Evolutionary conservation across 495 filamentous ascomycete species (phyloP).

Genomic region (Penicillium dipodomyicola): DNA sequence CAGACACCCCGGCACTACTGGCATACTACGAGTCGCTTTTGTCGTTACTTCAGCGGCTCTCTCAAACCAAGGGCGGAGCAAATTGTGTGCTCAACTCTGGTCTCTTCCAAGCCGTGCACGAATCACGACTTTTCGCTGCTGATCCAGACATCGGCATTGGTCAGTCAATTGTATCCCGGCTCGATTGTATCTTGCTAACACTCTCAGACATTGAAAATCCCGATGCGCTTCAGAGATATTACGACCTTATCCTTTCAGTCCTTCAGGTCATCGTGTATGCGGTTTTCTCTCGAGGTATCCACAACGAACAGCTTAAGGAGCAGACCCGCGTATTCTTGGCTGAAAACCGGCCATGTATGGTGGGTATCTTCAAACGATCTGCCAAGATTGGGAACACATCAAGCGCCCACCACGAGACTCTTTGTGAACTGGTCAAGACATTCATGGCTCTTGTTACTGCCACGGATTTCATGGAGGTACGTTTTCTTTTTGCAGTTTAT

Average conservation of each 20-base stretch:
- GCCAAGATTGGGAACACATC: conserved; percentile 65
- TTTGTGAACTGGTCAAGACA: conserved; percentile 58
- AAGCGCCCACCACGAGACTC: conserved; percentile 37
- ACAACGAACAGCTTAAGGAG: conserved; percentile 72
- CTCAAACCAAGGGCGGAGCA: conserved; percentile 75
- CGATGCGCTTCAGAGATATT: conserved; percentile 73
- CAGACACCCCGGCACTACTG: conserved; percentile 54
- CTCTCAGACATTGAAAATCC: conserved; percentile 61
- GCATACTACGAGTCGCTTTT: conserved; percentile 74
- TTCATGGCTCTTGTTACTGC: conserved; percentile 58
- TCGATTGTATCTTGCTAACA: conserved; percentile 18
- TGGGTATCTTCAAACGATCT: conserved; percentile 87
- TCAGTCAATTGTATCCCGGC: conserved; percentile 35
- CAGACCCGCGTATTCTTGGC: conserved; percentile 72
- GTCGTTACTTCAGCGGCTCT: conserved; percentile 78
- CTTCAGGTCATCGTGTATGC: conserved; percentile 77
- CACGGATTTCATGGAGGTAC: conserved; percentile 61
- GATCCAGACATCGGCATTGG: conserved; percentile 90
- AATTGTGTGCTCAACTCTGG: conserved; percentile 79
- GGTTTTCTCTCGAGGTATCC: conserved; percentile 71
- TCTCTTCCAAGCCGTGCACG: conserved; percentile 77
- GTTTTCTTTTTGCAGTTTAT: conserved; percentile 20
- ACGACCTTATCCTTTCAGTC: conserved; percentile 75
- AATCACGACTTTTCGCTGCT: conserved; percentile 77
- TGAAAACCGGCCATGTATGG: conserved; percentile 74